phyloP scores from a whole-genome alignment of 2,329 filamentous ascomycete genomes.

The Monosporascus ibericus region DNA sequence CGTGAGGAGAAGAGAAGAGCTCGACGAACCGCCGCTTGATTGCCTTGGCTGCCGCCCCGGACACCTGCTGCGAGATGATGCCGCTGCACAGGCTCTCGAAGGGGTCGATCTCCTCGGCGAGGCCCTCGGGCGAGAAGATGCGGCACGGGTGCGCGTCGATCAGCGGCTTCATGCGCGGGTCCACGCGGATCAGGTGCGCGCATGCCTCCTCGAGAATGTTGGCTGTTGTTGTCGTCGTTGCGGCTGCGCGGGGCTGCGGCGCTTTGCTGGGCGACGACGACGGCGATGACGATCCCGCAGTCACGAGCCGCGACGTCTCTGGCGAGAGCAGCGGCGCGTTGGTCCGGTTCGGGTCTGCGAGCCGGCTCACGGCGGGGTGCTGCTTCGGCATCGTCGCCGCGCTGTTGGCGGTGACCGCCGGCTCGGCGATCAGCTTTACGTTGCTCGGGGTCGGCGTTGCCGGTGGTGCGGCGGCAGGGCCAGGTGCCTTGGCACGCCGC shows the following conservation, averaged over 20 bases:
- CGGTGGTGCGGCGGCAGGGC: conserved; percentile 27
- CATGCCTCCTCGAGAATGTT: conserved; percentile 71
- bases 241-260: conserved; percentile 21
- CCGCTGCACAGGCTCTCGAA: conserved; percentile 78
- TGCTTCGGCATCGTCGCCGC: conserved; percentile 29
- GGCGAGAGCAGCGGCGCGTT: conserved; percentile 70
- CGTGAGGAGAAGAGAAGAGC: conserved; percentile 50
- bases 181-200: conserved; percentile 65
- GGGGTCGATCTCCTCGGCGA: conserved; percentile 82
- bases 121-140: conserved; percentile 72
- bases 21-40: conserved; percentile 82
- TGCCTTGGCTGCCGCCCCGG: conserved; percentile 79
- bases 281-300: conserved; percentile 40
- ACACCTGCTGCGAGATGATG: conserved; percentile 96
- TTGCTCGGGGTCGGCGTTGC: conserved; percentile 43
- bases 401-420: conserved; percentile 11
- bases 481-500: conserved; percentile 15
- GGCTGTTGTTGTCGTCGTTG: conserved; percentile 52
- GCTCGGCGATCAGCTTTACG: conserved; percentile 33
- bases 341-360: conserved; percentile 57
- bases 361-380: conserved; percentile 40
- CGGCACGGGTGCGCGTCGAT: conserved; percentile 71
- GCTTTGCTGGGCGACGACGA: conserved; percentile 42
- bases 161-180: conserved; percentile 64
- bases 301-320: conserved; percentile 57